These are phyloP conservation scores for Artomyces pyxidatus DNA, from an alignment of 768 basidiomycete species.

Conservation along the genomic window DNA sequence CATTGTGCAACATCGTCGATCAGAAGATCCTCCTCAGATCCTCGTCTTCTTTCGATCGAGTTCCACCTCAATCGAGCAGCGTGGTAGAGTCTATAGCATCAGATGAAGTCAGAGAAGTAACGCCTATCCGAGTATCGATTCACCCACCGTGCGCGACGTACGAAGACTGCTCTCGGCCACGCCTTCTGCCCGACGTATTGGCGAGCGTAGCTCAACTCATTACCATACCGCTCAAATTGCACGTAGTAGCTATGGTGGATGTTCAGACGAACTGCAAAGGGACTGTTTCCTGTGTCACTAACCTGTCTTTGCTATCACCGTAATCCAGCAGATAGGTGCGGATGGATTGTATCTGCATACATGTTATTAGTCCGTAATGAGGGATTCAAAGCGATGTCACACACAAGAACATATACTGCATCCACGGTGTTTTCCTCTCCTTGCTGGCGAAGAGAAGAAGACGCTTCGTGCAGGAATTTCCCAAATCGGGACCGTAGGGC, in stretches of 20 bases:
- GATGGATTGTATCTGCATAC: constrained; percentile 50
- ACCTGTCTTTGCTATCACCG: constrained; percentile 59
- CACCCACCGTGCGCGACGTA: constrained; percentile 55
- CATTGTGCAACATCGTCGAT: constrained; percentile 69
- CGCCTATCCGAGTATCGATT: not conserved
- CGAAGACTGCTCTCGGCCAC: constrained; percentile 68
- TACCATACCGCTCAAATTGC: constrained; percentile 47
- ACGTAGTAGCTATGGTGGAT: constrained; percentile 50
- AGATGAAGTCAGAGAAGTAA: too few relatives aligned
- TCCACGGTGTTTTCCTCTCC: constrained; percentile 80
- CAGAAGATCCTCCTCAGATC: constrained; percentile 48
- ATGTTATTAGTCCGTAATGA: not conserved
- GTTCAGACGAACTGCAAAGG: too few relatives aligned
- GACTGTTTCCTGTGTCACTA: too few relatives aligned
- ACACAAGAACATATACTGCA: constrained; percentile 64
- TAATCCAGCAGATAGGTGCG: constrained; percentile 69
- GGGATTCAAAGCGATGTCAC: not conserved
- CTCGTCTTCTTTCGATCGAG: constrained; percentile 57
- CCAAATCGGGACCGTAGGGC: constrained; percentile 56
- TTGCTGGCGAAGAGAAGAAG: constrained; percentile 56
- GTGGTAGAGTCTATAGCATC: constrained; percentile 60
- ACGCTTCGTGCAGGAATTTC: constrained; percentile 61
- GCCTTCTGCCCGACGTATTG: constrained; percentile 63
- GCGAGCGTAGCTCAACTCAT: constrained; percentile 59
- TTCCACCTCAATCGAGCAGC: constrained; percentile 66